A percentile compares a stretch with the other conserved stretches of the same genome.
These are phyloP conservation scores for Amylostereum chailletii DNA, from an alignment of 1,284 basidiomycete species.

Conservation along the genomic window DNA sequence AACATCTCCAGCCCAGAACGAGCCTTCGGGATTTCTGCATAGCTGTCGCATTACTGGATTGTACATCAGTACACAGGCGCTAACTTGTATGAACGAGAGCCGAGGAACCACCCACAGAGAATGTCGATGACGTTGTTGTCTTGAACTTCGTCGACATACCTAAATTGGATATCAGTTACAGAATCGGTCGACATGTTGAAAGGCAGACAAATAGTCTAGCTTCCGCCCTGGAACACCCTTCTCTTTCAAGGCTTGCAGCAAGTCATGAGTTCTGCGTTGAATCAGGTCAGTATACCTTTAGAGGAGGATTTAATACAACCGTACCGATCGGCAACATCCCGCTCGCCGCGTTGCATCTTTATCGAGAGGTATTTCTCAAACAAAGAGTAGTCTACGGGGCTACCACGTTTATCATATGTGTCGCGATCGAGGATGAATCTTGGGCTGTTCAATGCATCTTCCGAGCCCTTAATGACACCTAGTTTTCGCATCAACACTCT, in stretches of 20 bases:
- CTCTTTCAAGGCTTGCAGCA: conserved; percentile 23
- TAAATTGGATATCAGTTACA: conserved; percentile 12
- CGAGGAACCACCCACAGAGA: conserved; percentile 26
- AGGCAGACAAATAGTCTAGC: conserved; percentile 41
- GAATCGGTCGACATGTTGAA: neutral
- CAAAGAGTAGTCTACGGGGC: conserved; percentile 36
- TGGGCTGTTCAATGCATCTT: conserved; percentile 27
- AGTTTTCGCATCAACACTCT: neutral
- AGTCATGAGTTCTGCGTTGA: conserved; percentile 31
- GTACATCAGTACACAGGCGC: neutral
- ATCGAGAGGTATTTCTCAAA: conserved; percentile 40
- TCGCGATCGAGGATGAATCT: conserved; percentile 31
- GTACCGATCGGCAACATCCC: conserved; percentile 51
- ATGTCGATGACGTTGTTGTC: conserved; percentile 57
- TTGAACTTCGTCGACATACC: conserved; percentile 59
- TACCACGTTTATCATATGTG: conserved; percentile 35
- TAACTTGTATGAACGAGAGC: neutral
- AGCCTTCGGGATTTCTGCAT: conserved; percentile 46
- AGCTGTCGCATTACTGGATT: conserved; percentile 38
- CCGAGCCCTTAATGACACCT: conserved; percentile 52
- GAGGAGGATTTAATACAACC: neutral
- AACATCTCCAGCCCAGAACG: conserved; percentile 66
- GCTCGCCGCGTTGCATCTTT: conserved; percentile 35
- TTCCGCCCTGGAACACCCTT: conserved; percentile 25
- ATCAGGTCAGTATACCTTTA: neutral